These are phyloP conservation scores for Heterococcus sp. DNA, from an alignment of 108 stramenopile species.

Conservation along the genomic window DNA sequence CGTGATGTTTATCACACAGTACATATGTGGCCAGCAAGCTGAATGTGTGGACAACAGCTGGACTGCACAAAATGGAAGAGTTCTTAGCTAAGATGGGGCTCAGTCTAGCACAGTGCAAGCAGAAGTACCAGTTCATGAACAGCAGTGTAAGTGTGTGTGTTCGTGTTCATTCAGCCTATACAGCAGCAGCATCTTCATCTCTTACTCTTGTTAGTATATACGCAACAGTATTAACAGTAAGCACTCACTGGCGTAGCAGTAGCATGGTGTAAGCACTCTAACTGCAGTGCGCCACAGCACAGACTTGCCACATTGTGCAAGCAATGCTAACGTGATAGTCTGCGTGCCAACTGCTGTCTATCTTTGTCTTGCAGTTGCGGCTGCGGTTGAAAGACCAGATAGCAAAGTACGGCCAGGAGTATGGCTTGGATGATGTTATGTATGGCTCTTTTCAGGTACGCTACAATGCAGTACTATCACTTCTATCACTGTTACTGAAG, in stretches of 20 bases:
- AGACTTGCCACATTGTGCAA: too few relatives aligned
- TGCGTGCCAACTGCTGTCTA: neutral
- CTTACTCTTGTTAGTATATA: too few relatives aligned
- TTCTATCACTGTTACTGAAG: too few relatives aligned
- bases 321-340: too few relatives aligned
- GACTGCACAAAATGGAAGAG: slow-evolving; percentile 47
- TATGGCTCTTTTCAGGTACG: slow-evolving; percentile 4
- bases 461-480: too few relatives aligned
- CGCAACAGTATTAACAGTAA: too few relatives aligned
- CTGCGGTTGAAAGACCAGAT: slow-evolving; percentile 41
- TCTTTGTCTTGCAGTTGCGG: slow-evolving; percentile 16
- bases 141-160: neutral
- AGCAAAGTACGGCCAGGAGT: slow-evolving; percentile 47
- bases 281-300: too few relatives aligned
- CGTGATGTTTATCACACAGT: too few relatives aligned
- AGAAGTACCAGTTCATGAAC: slow-evolving; percentile 55
- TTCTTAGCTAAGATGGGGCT: slow-evolving; percentile 59
- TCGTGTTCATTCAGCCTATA: too few relatives aligned
- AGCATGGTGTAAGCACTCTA: too few relatives aligned
- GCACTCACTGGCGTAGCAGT: too few relatives aligned
- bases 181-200: too few relatives aligned
- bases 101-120: slow-evolving; percentile 54
- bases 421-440: slow-evolving; percentile 45
- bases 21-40: slow-evolving; percentile 54
- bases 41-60: slow-evolving; percentile 53